phyloP scores from a whole-genome alignment of 2,329 filamentous ascomycete genomes.

The Alternaria sp. region DNA sequence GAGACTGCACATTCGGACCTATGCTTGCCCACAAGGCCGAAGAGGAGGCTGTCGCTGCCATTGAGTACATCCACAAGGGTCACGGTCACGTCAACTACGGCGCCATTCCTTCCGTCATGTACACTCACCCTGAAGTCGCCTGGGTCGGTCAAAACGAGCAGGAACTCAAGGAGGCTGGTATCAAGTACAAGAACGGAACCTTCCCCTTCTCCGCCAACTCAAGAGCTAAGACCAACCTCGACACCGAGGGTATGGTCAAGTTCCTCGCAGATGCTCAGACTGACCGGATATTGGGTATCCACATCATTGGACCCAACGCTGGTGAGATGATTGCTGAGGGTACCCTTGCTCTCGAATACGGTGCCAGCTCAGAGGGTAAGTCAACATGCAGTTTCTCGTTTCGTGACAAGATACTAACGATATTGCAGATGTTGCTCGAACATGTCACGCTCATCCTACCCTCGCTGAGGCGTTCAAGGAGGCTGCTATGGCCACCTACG shows the following conservation, averaged over 20 bases:
- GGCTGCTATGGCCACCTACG: constrained; percentile 96
- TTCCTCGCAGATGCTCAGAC: constrained; percentile 96
- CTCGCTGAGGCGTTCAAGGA: constrained; percentile 99
- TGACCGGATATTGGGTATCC: constrained; percentile 91
- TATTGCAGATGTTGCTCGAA: constrained; percentile 63
- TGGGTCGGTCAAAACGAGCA: constrained; percentile 99
- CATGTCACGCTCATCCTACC: constrained; percentile 95
- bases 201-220: constrained; percentile 99
- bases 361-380: constrained; percentile 89
- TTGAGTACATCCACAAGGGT: constrained; percentile 98
- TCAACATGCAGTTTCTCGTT: constrained; percentile 47
- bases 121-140: constrained; percentile 97
- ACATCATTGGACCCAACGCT: constrained; percentile 95
- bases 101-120: constrained; percentile 98
- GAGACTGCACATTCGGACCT: constrained; percentile 94
- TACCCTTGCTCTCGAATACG: constrained; percentile 94
- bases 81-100: constrained; percentile 99
- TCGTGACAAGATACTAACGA: constrained; percentile 23
- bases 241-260: constrained; percentile 96
- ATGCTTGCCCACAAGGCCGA: constrained; percentile 99
- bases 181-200: constrained; percentile 90
- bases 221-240: constrained; percentile 97
- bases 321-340: constrained; percentile 99
- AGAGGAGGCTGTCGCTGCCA: constrained; percentile 92
- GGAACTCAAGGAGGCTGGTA: constrained; percentile 86